These are phyloP conservation scores for Globisporangium irregulare DNA, from an alignment of 352 stramenopile species.

Conservation along the genomic window DNA sequence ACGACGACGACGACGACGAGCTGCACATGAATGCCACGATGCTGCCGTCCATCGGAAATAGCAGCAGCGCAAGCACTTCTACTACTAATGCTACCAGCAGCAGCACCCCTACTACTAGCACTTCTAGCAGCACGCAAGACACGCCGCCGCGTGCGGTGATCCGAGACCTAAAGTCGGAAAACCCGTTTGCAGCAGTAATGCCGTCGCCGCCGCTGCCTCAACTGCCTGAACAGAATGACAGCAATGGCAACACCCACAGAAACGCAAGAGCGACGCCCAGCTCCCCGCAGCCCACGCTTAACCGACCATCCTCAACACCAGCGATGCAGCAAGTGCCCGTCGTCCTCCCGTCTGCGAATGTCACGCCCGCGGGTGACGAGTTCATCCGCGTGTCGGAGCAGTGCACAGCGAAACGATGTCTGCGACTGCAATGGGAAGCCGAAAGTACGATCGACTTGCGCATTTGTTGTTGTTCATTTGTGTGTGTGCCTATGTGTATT, in stretches of 20 bases:
- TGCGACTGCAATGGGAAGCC: constrained; percentile 76
- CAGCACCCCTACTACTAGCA: background rate
- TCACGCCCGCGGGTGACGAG: constrained; percentile 33
- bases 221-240: background rate
- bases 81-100: background rate
- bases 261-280: background rate
- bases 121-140: background rate
- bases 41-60: background rate
- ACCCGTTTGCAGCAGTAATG: constrained; percentile 13
- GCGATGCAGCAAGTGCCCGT: background rate
- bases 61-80: background rate
- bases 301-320: background rate
- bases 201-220: background rate
- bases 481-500: background rate
- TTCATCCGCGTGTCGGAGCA: constrained; percentile 57
- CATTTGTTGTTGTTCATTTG: background rate
- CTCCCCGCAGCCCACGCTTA: background rate
- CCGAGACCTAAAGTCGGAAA: constrained; percentile 1
- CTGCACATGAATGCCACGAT: constrained; percentile 20
- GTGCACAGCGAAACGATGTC: constrained; percentile 63
- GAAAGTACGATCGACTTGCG: constrained; percentile 47
- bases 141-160: constrained; percentile 4
- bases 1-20: constrained; percentile 17
- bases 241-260: background rate
- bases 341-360: constrained; percentile 1